These are phyloP conservation scores for Moesziomyces sp. DNA, from an alignment of 1,284 basidiomycete species.

Conservation along the genomic window DNA sequence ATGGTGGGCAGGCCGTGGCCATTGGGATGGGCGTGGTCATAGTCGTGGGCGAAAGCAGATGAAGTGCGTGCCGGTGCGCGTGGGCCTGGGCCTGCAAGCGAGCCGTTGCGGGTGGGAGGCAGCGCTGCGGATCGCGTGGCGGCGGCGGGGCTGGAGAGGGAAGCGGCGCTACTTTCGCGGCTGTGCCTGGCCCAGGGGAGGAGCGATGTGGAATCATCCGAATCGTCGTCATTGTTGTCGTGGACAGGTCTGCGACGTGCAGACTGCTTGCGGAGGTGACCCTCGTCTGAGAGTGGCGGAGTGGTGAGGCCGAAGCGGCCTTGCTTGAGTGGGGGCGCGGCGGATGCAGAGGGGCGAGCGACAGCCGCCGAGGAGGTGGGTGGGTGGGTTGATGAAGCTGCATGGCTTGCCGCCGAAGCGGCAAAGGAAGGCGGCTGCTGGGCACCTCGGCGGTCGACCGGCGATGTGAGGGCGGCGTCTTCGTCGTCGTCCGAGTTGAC, in stretches of 20 bases:
- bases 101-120: slow-evolving; percentile 16
- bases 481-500: slow-evolving; percentile 62
- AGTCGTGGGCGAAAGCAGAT: slow-evolving; percentile 28
- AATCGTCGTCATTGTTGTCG: slow-evolving; percentile 49
- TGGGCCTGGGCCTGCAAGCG: slow-evolving; percentile 28
- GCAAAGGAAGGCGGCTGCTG: slow-evolving; percentile 13
- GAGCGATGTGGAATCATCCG: slow-evolving; percentile 58
- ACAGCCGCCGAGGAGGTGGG: slow-evolving; percentile 1
- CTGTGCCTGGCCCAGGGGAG: slow-evolving; percentile 59
- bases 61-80: slow-evolving; percentile 26
- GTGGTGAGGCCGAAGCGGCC: slow-evolving; percentile 52
- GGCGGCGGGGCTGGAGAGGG: slow-evolving; percentile 12
- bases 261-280: slow-evolving; percentile 44
- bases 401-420: slow-evolving; percentile 2
- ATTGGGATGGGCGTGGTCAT: slow-evolving; percentile 9
- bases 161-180: slow-evolving; percentile 33
- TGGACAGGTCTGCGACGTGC: slow-evolving; percentile 10
- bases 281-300: slow-evolving; percentile 61
- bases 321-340: slow-evolving; percentile 15
- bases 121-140: background rate
- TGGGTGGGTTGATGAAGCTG: slow-evolving; percentile 15
- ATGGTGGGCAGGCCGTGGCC: slow-evolving; percentile 23
- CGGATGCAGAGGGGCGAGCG: background rate
- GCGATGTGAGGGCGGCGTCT: slow-evolving; percentile 13
- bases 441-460: slow-evolving; percentile 14